These are phyloP conservation scores for Spergularia bocconei DNA, from an alignment of 148 eudicot genomes.

Conservation along the genomic window DNA sequence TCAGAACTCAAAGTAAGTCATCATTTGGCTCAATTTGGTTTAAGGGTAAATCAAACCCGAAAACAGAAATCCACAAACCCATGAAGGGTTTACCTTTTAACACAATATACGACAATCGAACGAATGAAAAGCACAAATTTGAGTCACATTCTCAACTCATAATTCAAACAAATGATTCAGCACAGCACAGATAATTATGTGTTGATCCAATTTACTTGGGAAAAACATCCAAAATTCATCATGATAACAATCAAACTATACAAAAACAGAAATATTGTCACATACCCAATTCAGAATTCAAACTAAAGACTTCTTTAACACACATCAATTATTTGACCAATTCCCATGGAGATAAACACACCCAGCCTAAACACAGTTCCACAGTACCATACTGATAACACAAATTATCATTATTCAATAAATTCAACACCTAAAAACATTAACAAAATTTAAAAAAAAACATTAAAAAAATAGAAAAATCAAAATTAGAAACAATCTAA, in stretches of 20 bases:
- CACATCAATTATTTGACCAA: constrained; percentile 5
- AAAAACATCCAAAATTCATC: neutral
- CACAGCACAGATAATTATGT: neutral
- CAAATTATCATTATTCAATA: neutral
- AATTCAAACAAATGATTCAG: neutral
- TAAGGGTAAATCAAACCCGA: neutral
- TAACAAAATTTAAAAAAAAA: neutral
- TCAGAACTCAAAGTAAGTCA: neutral
- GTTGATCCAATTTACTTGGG: neutral
- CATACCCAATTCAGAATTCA: constrained; percentile 6
- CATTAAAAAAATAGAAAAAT: neutral
- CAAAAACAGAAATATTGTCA: constrained; percentile 5
- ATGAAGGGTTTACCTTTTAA: neutral
- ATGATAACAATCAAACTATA: constrained; percentile 2
- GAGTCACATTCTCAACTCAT: constrained; percentile 9
- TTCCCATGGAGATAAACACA: neutral
- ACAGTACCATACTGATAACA: neutral
- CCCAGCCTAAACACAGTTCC: neutral
- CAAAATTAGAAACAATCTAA: neutral
- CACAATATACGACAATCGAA: neutral
- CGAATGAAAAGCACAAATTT: neutral
- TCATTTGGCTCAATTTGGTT: neutral
- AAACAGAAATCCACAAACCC: neutral
- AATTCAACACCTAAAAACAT: neutral
- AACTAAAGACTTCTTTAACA: neutral